Base-by-base conservation (phyloP, 1,139 yeast genomes). In the Keqinozyma sinolaborantium region DNA sequence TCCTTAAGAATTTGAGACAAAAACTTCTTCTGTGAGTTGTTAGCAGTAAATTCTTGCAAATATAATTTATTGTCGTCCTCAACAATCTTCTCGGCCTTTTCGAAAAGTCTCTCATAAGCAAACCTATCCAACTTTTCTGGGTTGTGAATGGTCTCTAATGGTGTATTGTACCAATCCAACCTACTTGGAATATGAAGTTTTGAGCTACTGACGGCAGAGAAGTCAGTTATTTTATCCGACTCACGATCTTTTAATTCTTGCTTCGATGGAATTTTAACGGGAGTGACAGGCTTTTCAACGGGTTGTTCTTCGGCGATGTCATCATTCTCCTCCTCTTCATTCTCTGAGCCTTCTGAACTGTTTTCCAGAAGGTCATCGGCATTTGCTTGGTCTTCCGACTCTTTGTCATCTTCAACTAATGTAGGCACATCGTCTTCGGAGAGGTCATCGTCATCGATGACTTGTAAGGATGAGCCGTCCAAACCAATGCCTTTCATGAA, bases 11-110 rank as follows among this genome's bases (percentile, higher is more conserved):
- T 83, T 58, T 92, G 95, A 1, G 92, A 75, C 73, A 90, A 79
- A 56, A 90, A 90, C 71, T 83, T 84, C 56, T 79, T 82, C 57
- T 90, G 96, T 2, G 95, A 83, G 21, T 85, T 77, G 30, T 88
- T 80, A 44, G 83, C 77, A 24, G 87, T 74, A 53, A 86, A 84
- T 53, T 86, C 96, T 40, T 79, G 80, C 39, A 77, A 73, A 53
- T 84, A 92, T 1, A 70, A 53, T 40, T 76, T 72, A 53, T 87
- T 88, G 41, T 92, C 98, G 18, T 64, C 62, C 30, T 83, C 83
- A 18, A 87, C 62, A 16, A 82, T 62, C 25, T 61, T 65, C 48
- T 81, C 72, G 24, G 95, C 97, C 50, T 81, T 74, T 37, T 76
- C 79, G 33, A 67, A 71, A 29, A 87, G 64, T 42, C 76, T 66